phyloP scores from a whole-genome alignment of 2,329 filamentous ascomycete genomes.

The Aspergillus proliferans region DNA sequence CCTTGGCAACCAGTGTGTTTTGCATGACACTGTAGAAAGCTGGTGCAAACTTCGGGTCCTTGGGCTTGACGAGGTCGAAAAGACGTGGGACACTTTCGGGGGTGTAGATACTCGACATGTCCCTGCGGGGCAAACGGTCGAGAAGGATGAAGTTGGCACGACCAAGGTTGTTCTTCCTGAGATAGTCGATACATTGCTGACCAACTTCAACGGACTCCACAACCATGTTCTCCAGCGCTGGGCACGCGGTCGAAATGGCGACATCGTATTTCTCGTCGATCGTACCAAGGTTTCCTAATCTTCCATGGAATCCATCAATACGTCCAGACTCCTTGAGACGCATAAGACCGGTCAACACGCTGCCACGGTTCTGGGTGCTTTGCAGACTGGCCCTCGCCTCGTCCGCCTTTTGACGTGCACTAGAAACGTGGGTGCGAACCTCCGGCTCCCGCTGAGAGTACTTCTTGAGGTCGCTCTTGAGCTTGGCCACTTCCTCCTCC shows the following conservation, averaged over 20 bases:
- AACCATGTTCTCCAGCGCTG: constrained; percentile 88
- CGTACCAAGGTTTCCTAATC: constrained; percentile 85
- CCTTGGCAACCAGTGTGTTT: constrained; percentile 86
- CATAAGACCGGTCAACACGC: constrained; percentile 86
- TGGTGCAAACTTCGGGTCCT: constrained; percentile 77
- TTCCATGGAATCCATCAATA: constrained; percentile 94
- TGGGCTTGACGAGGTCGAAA: constrained; percentile 86
- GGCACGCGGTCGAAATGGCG: constrained; percentile 95
- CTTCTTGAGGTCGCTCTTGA: constrained; percentile 66
- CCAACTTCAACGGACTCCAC: constrained; percentile 93
- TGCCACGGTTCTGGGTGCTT: constrained; percentile 85
- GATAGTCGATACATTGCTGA: constrained; percentile 95
- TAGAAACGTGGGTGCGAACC: constrained; percentile 76
- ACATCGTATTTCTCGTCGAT: constrained; percentile 94
- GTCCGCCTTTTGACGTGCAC: constrained; percentile 87
- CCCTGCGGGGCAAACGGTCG: constrained; percentile 73
- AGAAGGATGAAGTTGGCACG: constrained; percentile 95
- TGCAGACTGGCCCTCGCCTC: constrained; percentile 88
- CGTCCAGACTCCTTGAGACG: constrained; percentile 91
- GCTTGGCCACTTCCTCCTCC: constrained; percentile 66
- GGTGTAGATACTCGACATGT: constrained; percentile 74
- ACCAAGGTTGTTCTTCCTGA: constrained; percentile 94
- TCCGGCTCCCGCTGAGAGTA: constrained; percentile 73
- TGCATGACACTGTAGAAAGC: constrained; percentile 95
- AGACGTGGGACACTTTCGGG: constrained; percentile 87